Percentiles rank a stretch among this genome's conserved stretches.
Conservation (phyloP, 768 basidiomycete species). For the Phlebiopsis flavidoalba region DNA sequence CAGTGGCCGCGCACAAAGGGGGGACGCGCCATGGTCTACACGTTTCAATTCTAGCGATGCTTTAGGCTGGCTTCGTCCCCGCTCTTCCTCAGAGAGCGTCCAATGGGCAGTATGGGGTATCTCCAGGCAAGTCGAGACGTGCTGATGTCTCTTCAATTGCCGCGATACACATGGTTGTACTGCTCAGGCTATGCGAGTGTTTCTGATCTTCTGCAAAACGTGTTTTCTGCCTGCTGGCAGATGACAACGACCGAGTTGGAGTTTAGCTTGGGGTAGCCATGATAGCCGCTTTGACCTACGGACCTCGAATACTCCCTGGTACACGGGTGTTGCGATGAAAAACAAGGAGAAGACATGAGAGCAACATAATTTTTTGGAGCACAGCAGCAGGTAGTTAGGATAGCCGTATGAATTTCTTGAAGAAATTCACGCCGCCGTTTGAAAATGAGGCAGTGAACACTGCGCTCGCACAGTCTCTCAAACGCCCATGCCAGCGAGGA, state of each 20-base stretch:
- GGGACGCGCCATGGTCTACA: not conserved
- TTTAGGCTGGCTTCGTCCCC: not conserved
- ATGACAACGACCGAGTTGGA: slow-evolving; percentile 4
- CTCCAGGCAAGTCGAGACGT: not conserved
- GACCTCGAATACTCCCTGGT: not conserved
- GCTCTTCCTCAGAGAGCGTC: not conserved
- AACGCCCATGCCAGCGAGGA: not conserved
- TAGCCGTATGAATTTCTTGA: not conserved
- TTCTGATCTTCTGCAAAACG: slow-evolving; percentile 20
- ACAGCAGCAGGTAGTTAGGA: not conserved
- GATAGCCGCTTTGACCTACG: not conserved
- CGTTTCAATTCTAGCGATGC: not conserved
- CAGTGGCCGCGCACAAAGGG: not conserved
- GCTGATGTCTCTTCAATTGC: not conserved
- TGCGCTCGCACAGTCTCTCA: not conserved
- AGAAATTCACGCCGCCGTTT: not conserved
- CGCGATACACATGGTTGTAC: not conserved
- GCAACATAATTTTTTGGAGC: not conserved
- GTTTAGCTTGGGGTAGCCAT: not conserved
- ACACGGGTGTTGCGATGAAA: not conserved
- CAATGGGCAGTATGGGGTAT: not conserved
- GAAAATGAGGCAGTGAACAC: not conserved
- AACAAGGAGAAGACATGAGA: too few species aligned
- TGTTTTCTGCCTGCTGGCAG: slow-evolving; percentile 11
- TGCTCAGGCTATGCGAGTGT: slow-evolving; percentile 11